Conservation (phyloP, 306 rosid genomes). For the Acacia confusa region DNA sequence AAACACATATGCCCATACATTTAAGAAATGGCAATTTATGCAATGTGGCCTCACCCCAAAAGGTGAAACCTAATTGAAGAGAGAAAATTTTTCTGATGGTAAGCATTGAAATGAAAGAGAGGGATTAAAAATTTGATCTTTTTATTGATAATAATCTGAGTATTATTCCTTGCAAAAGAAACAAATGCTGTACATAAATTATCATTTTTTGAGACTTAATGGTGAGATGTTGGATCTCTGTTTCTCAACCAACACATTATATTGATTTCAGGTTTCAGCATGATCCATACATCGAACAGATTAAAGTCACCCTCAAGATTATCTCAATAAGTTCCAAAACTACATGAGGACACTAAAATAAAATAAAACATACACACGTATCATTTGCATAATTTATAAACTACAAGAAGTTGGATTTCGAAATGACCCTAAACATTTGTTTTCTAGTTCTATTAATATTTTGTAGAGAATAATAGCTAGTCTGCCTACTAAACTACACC, state of each 20-base stretch:
- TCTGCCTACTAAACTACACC: constrained; percentile 6
- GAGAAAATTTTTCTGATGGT: constrained; percentile 2
- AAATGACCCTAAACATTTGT: neutral
- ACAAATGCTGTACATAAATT: neutral
- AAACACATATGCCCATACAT: constrained; percentile 26
- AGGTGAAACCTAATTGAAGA: neutral
- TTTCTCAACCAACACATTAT: constrained; percentile 8
- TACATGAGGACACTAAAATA: constrained; percentile 2
- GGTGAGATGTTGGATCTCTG: constrained; percentile 23
- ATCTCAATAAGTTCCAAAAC: neutral
- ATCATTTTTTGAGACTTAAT: neutral
- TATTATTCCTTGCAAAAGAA: constrained; percentile 1
- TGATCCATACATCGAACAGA: constrained; percentile 13
- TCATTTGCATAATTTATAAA: constrained; percentile 11
- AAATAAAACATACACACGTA: neutral
- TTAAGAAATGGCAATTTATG: constrained; percentile 20
- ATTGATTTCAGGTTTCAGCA: constrained; percentile 12
- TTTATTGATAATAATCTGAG: constrained; percentile 2
- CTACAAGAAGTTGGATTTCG: neutral
- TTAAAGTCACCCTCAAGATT: constrained; percentile 12
- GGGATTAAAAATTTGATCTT: constrained; percentile 1
- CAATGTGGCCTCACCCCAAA: neutral
- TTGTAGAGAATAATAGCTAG: neutral
- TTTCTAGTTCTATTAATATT: neutral
- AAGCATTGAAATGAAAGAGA: constrained; percentile 1